Base-by-base conservation (phyloP, 2,329 filamentous ascomycete species). In the Xylogone sp. region DNA sequence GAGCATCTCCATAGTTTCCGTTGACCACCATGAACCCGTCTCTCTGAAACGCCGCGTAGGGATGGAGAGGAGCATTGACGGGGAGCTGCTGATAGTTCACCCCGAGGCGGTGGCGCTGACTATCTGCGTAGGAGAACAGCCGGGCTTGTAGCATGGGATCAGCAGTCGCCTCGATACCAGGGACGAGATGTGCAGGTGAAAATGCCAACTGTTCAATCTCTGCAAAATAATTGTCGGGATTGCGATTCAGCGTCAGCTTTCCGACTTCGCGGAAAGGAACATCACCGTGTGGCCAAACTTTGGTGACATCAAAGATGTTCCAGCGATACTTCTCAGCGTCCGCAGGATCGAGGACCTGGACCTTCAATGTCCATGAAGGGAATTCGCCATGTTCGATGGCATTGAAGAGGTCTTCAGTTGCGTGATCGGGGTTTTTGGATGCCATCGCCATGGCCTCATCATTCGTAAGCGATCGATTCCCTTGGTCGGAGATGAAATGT, bases 151-250 rank as follows among this genome's bases (percentile, higher is more conserved):
- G 69, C 61, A 81, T 65, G 2, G 82, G 79, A 59, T 88, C 84
- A 4, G 81, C 78, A 0, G 79, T 80, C 0, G 81, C 76, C 47
- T 78, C 82, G 45, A 84, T 73, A 2, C 84, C 84, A 0, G 83
- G 83, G 0, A 86, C 79, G 62, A 87, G 69, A 54, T 79, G 82
- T 0, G 77, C 78, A 0, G 85, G 84, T 0, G 80, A 82, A 59
- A 87, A 88, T 0, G 81, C 79, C 0, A 80, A 77, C 67, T 87
- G 83, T 64, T 88, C 84, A 44, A 86, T 78, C 62, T 89, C 85
- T 45, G 78, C 75, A 59, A 87, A 86, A 70, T 86, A 87, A 68
- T 88, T 87, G 4, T 13, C 20, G 20, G 20, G 79, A 53, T 81
- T 82, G 46, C 68, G 66, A 57, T 80, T 76, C 12, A 83, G 63